Percentiles rank a stretch among this genome's conserved stretches.
Conservation (phyloP, 148 eudicot species). For the Drosera capensis region DNA sequence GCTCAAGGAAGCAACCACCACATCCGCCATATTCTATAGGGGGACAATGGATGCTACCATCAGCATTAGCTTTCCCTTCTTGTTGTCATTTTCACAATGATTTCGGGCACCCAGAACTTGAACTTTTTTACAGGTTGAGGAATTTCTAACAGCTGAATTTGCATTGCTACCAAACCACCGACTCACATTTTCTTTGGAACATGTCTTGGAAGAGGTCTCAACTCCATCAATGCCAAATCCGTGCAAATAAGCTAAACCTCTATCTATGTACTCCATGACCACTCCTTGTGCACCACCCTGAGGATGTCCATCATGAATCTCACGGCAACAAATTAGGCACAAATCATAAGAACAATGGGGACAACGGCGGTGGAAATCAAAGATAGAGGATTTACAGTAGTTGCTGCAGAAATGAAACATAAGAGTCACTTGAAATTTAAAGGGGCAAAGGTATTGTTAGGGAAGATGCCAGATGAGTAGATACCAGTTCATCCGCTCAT, state of each 20-base stretch:
- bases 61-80: conserved; percentile 17
- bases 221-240: no score
- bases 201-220: neutral
- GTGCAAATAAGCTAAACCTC: conserved; percentile 4
- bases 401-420: conserved; percentile 8
- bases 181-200: conserved; percentile 1
- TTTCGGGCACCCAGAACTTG: neutral
- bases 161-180: neutral
- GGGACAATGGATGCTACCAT: conserved; percentile 34
- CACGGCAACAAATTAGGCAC: conserved; percentile 25
- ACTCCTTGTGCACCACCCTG: conserved; percentile 5
- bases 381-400: conserved; percentile 24
- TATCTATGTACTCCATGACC: neutral
- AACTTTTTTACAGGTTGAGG: neutral
- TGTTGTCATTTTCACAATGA: neutral
- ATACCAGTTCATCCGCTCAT: no score
- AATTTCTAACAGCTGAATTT: neutral
- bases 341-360: conserved; percentile 21
- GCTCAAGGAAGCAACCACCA: conserved; percentile 23
- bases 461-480: no score
- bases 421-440: no score
- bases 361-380: conserved; percentile 32
- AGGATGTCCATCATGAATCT: conserved; percentile 14
- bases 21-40: conserved; percentile 28
- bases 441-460: no score